Conservation (phyloP, 1,284 basidiomycete species). For the Cutaneotrichosporon sp. region DNA sequence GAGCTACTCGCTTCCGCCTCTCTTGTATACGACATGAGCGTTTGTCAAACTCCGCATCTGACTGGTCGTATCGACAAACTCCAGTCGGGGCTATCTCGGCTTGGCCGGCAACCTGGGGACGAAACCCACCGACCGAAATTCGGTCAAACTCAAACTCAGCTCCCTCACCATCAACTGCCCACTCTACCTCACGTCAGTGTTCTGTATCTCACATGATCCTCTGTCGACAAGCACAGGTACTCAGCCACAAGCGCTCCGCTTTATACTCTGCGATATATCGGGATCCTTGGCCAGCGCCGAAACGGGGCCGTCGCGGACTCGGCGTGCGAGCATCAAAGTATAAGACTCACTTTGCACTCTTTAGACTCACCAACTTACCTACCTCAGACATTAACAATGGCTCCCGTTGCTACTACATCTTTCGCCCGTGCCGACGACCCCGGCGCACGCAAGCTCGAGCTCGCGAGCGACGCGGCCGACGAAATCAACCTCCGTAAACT, state of each 20-base stretch:
- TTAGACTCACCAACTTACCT: not conserved
- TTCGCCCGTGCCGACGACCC: slow-evolving; percentile 7
- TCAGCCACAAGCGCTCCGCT: not conserved
- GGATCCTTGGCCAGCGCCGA: not conserved
- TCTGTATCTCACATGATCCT: not conserved
- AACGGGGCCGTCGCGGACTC: not conserved
- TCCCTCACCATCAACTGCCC: not conserved
- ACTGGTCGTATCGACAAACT: not conserved
- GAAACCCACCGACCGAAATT: slow-evolving; percentile 6
- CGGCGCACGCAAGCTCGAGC: slow-evolving; percentile 56
- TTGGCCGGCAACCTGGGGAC: not conserved
- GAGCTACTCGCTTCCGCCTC: not conserved
- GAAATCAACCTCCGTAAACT: slow-evolving; percentile 54
- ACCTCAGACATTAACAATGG: not conserved
- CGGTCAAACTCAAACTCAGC: not conserved
- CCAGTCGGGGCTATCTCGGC: not conserved
- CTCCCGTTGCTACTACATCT: not conserved
- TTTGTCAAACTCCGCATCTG: not conserved
- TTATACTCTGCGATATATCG: not conserved
- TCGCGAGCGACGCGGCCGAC: slow-evolving; percentile 69
- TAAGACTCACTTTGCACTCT: not conserved
- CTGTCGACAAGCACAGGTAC: not conserved
- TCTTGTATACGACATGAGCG: not conserved
- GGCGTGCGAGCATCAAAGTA: not conserved
- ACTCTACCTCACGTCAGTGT: not conserved